Base-by-base conservation (phyloP, 1,284 basidiomycete species). In the Trichosporon sp. region DNA sequence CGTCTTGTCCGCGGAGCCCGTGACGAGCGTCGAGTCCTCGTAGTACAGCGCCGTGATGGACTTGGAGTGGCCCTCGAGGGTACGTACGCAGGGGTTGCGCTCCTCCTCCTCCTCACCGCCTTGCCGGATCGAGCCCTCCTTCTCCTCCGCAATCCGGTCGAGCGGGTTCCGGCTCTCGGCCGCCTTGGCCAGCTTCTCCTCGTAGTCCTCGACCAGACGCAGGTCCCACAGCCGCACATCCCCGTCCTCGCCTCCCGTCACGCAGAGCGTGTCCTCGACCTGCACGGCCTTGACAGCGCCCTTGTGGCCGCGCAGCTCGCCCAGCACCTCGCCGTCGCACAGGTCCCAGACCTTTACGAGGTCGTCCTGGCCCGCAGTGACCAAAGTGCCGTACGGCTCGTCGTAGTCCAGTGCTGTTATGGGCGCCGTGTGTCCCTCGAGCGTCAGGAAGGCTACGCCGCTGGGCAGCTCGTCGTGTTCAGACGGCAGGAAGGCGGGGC, bases 1-100 rank as follows among this genome's bases (percentile, higher is more conserved):
- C 0, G 97, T 99, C 86, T 98, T 98, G 86, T 99, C 97, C 2
- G 93, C 94, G 2, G 96, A 96, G 65, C 97, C 97, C 1, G 96
- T 97, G 11, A 98, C 96, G 83, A 98, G 85, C 78, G 92, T 96
- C 67, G 92, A 90, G 75, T 95, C 94, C 84, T 98, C 96, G 79
- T 98, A 98, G 85, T 96, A 98, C 73, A 99, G 86, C 6, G 94
- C 87, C 1, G 96, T 96, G 64, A 98, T 93, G 14, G 91, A 90
- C 83, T 95, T 95, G 73, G 90, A 92, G 82, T 99, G 96, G 0
- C 96, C 96, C 79, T 96, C 93, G 46, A 98, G 84, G 2, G 90
- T 85, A 72, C 93, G 87, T 11, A 91, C 85, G 80, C 93, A 97
- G 1, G 92, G 84, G 38, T 79, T 78, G 77, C 90, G 89, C 76